These are phyloP conservation scores for Russula earlei DNA, from an alignment of 768 basidiomycete species.

Conservation along the genomic window DNA sequence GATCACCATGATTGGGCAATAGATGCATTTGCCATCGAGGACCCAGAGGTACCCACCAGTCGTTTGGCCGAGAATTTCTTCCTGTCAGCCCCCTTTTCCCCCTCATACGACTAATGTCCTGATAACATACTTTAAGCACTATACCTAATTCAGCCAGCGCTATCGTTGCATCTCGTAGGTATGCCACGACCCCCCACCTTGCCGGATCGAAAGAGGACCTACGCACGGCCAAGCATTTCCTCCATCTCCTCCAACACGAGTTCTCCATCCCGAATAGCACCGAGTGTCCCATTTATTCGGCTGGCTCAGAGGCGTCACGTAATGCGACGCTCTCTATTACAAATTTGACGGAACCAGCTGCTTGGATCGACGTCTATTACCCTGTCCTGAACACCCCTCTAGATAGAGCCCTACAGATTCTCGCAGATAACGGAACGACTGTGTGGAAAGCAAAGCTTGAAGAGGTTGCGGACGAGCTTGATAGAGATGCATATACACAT, in stretches of 20 bases:
- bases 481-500: constrained; percentile 62
- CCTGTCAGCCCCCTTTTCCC: constrained; percentile 28
- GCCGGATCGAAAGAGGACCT: constrained; percentile 52
- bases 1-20: constrained; percentile 6
- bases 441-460: constrained; percentile 66
- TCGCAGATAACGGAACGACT: constrained; percentile 43
- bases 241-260: constrained; percentile 58
- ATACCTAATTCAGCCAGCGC: constrained; percentile 44
- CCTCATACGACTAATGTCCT: not conserved
- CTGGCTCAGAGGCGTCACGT: constrained; percentile 59
- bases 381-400: constrained; percentile 77
- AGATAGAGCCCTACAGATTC: constrained; percentile 56
- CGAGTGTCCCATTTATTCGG: constrained; percentile 50
- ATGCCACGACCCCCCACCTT: constrained; percentile 46
- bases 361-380: constrained; percentile 85
- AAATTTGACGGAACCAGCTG: constrained; percentile 41
- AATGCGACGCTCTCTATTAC: constrained; percentile 50
- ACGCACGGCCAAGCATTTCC: constrained; percentile 53
- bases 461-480: constrained; percentile 64
- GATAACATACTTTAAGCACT: constrained; percentile 28
- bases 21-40: constrained; percentile 21
- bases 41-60: constrained; percentile 23
- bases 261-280: constrained; percentile 43
- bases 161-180: constrained; percentile 41
- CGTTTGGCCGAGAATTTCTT: constrained; percentile 36